Conservation (phyloP, 331 rosid species). For the Malus hybrid region DNA sequence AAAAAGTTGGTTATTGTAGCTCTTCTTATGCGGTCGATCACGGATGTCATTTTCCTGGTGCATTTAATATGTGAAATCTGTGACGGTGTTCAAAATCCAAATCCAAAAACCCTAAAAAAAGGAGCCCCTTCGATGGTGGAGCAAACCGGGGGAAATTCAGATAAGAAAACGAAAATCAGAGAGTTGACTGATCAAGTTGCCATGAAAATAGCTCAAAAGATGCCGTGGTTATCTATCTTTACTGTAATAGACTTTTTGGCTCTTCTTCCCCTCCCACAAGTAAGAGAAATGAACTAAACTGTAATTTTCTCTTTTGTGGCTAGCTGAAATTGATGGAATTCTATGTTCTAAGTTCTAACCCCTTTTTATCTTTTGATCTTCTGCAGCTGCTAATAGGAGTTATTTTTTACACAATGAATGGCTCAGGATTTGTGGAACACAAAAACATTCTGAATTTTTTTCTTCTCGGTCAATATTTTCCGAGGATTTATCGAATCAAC, state of each 20-base stretch:
- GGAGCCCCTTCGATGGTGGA: too few species aligned
- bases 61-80: not conserved
- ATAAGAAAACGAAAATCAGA: not conserved
- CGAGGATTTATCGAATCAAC: constrained; percentile 18
- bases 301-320: too few species aligned
- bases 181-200: too few species aligned
- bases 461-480: constrained; percentile 2
- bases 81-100: too few species aligned
- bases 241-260: too few species aligned
- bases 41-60: not conserved
- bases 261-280: too few species aligned
- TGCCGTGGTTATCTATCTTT: too few species aligned
- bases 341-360: not conserved
- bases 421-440: not conserved
- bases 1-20: not conserved
- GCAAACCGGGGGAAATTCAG: too few species aligned
- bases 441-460: not conserved
- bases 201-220: too few species aligned
- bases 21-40: not conserved
- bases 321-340: not conserved
- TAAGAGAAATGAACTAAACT: too few species aligned
- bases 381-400: not conserved
- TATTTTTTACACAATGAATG: not conserved
- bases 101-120: too few species aligned
- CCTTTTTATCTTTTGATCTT: too few species aligned